Evolutionary conservation across 2,329 filamentous ascomycete species (phyloP), one percentile per base, ranked within the genome.

Genomic region (Aspergillus latus): DNA sequence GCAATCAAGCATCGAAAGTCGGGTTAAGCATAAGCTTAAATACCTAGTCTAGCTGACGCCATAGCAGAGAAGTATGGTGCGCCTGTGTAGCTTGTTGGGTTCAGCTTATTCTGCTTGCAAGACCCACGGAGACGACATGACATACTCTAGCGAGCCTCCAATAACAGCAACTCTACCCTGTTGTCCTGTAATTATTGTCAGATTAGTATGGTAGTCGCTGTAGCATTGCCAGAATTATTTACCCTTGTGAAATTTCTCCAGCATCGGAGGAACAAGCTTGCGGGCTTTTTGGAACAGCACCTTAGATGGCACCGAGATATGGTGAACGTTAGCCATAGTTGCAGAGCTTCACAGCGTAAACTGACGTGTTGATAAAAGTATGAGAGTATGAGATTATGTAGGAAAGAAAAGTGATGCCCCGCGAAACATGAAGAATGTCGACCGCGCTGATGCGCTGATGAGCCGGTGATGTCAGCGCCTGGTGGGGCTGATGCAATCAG

Each of bases 61-160:
- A 97, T 97, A 62, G 93, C 92, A 16, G 93, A 97, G 77, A 99
- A 99, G 78, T 96, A 99, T 10, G 94, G 94, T 57, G 94, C 94
- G 37, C 94, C 94, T 1, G 94, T 97, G 73, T 97, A 99, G 75
- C 78, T 80, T 58, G 26, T 60, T 32, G 15, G 30, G 7, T 48
- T 63, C 56, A 59, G 66, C 54, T 32, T 39, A 32, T 29, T 47
- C 36, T 9, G 26, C 5, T 29, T 15, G 15, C 21, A 16, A 29
- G 36, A 26, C 48, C n/a, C 36, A 54, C 21, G 45, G 29, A 43
- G 2, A 9, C 21, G 52, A 61, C 29, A n/a, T 30, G 36, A 58
- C 66, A 39, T 73, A 80, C 78, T 97, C 93, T 72, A 93, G 87
- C 69, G 91, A 96, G 40, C 94, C 94, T 50, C 94, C 94, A 63